Conservation (phyloP, 306 rosid genomes). For the Vicia sativa region DNA sequence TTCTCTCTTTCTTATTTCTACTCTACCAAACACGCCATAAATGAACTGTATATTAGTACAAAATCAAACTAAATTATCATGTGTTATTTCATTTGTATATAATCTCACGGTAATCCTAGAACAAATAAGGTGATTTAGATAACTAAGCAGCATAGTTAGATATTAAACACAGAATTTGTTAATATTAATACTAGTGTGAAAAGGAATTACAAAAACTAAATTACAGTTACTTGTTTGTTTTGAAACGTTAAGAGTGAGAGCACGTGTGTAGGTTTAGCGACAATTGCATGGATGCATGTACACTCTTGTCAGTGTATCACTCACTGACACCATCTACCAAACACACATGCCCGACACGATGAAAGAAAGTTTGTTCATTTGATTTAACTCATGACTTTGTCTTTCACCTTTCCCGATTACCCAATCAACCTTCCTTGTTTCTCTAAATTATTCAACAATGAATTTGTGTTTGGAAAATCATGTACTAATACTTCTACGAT, state of each 20-base stretch:
- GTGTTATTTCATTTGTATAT: no score
- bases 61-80: no score
- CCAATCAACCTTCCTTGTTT: conserved; percentile 16
- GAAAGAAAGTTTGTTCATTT: conserved; percentile 59
- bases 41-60: no score
- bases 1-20: no score
- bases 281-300: conserved; percentile 85
- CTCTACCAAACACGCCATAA: no score
- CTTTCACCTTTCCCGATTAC: conserved; percentile 41
- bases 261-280: conserved; percentile 63
- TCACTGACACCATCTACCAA: conserved; percentile 68
- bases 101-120: no score
- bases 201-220: no score
- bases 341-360: conserved; percentile 83
- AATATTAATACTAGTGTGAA: no score
- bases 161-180: no score
- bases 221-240: no score
- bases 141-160: no score
- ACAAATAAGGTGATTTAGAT: no score
- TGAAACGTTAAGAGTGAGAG: conserved; percentile 28
- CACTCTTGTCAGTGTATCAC: conserved; percentile 66
- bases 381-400: conserved; percentile 69
- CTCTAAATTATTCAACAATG: background rate
- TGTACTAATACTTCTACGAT: background rate
- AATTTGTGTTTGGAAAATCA: background rate